Percentiles rank a stretch among this genome's conserved stretches.
Evolutionary conservation across 345 rosid species (phyloP).

Genomic region (Fremontodendron californicum): DNA sequence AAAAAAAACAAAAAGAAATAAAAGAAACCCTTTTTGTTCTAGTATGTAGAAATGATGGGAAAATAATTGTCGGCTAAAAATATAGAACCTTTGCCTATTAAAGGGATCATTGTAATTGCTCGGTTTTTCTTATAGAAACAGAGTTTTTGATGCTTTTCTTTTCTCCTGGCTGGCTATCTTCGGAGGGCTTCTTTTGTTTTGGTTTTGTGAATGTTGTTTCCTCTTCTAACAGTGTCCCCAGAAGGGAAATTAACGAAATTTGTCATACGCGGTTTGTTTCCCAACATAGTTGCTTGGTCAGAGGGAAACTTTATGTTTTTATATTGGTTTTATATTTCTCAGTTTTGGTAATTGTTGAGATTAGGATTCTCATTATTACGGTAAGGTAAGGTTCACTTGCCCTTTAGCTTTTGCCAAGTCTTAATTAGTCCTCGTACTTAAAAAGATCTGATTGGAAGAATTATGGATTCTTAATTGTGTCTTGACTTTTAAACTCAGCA

Average conservation of each 20-base stretch:
- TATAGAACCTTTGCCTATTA: background rate
- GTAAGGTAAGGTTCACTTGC: background rate
- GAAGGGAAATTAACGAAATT: background rate
- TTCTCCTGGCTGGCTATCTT: background rate
- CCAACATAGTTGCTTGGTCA: background rate
- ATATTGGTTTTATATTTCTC: background rate
- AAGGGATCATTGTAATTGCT: background rate
- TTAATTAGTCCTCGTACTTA: background rate
- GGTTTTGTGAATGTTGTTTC: background rate
- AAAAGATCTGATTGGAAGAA: background rate
- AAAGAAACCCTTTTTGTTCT: background rate
- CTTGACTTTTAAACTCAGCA: background rate
- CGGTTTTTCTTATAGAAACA: background rate
- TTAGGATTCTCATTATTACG: background rate
- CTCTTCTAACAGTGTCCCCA: background rate
- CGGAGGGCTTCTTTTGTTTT: background rate
- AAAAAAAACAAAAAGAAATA: background rate
- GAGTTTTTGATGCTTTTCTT: background rate
- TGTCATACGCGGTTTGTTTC: background rate
- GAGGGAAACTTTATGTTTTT: too few relatives aligned
- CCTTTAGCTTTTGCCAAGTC: background rate
- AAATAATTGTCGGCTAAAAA: background rate
- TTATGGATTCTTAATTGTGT: background rate
- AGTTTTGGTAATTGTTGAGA: background rate
- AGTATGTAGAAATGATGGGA: background rate